Percentiles rank a stretch among this genome's conserved stretches.
phyloP scores from a whole-genome alignment of 352 stramenopile species.

The Globisporangium takayamanum region DNA sequence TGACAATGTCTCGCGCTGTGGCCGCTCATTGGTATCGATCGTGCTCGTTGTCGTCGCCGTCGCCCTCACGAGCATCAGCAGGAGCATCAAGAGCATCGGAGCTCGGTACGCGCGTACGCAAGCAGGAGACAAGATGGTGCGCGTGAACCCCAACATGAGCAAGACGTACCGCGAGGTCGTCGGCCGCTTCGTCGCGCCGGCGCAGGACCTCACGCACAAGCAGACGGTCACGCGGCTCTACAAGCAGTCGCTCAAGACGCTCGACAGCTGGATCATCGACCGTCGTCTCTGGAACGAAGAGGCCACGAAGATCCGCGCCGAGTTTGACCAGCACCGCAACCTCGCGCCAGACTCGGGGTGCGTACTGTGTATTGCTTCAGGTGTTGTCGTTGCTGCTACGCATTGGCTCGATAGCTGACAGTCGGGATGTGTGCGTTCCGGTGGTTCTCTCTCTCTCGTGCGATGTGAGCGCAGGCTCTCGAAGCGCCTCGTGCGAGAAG shows the following conservation, averaged over 20 bases:
- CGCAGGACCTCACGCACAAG: constrained; percentile 78
- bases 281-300: constrained; percentile 94
- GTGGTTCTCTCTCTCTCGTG: constrained; percentile 20
- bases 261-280: constrained; percentile 94
- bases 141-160: constrained; percentile 82
- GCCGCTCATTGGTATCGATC: too few species aligned
- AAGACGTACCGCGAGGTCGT: constrained; percentile 82
- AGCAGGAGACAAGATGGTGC: background rate
- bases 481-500: constrained; percentile 87
- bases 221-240: constrained; percentile 91
- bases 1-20: too few species aligned
- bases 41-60: too few species aligned
- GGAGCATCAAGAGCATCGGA: too few species aligned
- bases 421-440: constrained; percentile 16
- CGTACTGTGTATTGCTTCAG: constrained; percentile 1
- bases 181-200: constrained; percentile 45
- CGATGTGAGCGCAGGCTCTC: constrained; percentile 40
- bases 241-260: constrained; percentile 91
- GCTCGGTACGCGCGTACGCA: too few species aligned
- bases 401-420: background rate
- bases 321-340: constrained; percentile 87
- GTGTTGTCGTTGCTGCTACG: background rate
- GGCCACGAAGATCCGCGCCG: constrained; percentile 86
- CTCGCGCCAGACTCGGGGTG: constrained; percentile 59
- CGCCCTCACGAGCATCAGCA: too few species aligned